These are phyloP conservation scores for Podospora sp. DNA, from an alignment of 495 filamentous ascomycete species.

Conservation along the genomic window DNA sequence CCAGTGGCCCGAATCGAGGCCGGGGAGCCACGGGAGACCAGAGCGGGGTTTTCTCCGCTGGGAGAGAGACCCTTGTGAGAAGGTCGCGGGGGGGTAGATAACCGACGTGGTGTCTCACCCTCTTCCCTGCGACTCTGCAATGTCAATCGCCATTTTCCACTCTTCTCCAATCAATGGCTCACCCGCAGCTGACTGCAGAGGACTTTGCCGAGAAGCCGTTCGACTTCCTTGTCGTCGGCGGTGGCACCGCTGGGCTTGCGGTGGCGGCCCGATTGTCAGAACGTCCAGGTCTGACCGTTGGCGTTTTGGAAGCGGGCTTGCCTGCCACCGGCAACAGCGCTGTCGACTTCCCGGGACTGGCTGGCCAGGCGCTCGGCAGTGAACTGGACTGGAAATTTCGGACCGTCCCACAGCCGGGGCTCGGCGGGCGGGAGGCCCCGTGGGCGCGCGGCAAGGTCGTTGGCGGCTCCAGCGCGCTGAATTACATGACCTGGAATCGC, in stretches of 20 bases:
- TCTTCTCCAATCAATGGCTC: background rate
- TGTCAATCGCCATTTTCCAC: conserved; percentile 3
- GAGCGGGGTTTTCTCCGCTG: background rate
- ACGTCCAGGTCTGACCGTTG: conserved; percentile 45
- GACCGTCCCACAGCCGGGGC: conserved; percentile 49
- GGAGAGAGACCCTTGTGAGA: background rate
- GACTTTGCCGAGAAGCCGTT: conserved; percentile 59
- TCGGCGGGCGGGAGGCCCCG: conserved; percentile 37
- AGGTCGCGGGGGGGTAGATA: background rate
- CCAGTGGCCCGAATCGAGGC: background rate
- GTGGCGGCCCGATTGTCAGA: conserved; percentile 59
- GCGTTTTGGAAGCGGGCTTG: conserved; percentile 58
- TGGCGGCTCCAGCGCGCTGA: conserved; percentile 46
- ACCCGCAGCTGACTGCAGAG: conserved; percentile 9
- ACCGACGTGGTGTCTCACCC: background rate
- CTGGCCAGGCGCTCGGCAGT: conserved; percentile 46
- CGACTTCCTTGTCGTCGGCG: conserved; percentile 70
- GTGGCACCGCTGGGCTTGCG: conserved; percentile 58
- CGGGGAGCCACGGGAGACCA: background rate
- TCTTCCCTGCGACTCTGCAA: background rate
- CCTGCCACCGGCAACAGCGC: conserved; percentile 44
- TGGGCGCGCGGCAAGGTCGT: conserved; percentile 55
- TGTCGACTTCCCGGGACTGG: conserved; percentile 46
- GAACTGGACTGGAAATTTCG: conserved; percentile 57
- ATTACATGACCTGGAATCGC: conserved; percentile 60